A percentile compares a stretch with the other conserved stretches of the same genome.
These are phyloP conservation scores for Saccharomycopsis malanga DNA, from an alignment of 805 yeast species.

Conservation along the genomic window DNA sequence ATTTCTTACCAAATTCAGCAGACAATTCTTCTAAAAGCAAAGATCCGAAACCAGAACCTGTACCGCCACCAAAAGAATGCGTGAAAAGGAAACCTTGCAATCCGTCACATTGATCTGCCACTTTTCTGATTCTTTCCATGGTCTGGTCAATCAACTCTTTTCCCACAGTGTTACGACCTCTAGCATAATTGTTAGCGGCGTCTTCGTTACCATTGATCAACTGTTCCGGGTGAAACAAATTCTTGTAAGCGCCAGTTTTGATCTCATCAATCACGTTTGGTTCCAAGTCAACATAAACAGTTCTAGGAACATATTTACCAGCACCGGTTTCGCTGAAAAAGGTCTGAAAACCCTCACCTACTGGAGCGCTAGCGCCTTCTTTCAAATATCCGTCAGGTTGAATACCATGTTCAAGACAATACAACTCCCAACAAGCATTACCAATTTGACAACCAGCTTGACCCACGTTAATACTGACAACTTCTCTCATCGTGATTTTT, in stretches of 20 bases:
- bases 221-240: constrained; percentile 96
- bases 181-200: constrained; percentile 97
- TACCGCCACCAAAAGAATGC: constrained; percentile 98
- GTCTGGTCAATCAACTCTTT: constrained; percentile 91
- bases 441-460: constrained; percentile 98
- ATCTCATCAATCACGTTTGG: constrained; percentile 98
- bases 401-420: constrained; percentile 95
- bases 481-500: constrained; percentile 22
- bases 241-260: constrained; percentile 86
- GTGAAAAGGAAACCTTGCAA: constrained; percentile 95
- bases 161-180: constrained; percentile 98
- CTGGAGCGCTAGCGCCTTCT: constrained; percentile 72
- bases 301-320: constrained; percentile 97
- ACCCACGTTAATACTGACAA: constrained; percentile 28
- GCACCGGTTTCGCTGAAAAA: constrained; percentile 92
- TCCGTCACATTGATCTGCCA: constrained; percentile 95
- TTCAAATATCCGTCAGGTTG: constrained; percentile 86
- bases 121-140: constrained; percentile 90
- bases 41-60: constrained; percentile 98
- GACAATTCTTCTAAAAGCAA: constrained; percentile 86
- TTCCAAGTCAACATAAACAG: constrained; percentile 93
- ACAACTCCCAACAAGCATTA: constrained; percentile 97
- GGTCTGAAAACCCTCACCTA: constrained; percentile 93
- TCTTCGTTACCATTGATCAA: constrained; percentile 96
- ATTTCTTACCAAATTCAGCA: constrained; percentile 90